Percentiles rank a stretch among this genome's conserved stretches.
Evolutionary conservation across 768 basidiomycete genomes (phyloP).

Genomic region (Tulasnella sp.): DNA sequence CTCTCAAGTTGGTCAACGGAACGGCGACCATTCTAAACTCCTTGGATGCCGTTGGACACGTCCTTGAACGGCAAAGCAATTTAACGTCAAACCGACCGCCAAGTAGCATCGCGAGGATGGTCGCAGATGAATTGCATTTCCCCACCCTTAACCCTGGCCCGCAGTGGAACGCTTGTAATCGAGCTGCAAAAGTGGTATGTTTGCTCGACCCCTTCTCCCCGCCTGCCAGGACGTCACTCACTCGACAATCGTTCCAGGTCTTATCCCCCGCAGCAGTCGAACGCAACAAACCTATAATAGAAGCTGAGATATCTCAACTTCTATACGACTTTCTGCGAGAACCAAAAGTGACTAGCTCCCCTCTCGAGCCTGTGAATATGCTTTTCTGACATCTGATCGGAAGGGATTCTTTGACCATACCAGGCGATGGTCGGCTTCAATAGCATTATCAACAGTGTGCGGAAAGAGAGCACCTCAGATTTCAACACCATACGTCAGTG

Average conservation of each 20-base stretch:
- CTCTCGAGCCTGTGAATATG: background rate
- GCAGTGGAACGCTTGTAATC: background rate
- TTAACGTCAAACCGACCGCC: conserved; percentile 31
- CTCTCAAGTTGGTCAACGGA: conserved; percentile 39
- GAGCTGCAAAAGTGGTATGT: background rate
- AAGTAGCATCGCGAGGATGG: conserved; percentile 39
- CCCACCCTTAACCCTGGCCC: background rate
- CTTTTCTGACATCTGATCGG: background rate
- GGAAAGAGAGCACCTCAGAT: background rate
- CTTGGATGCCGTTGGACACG: conserved; percentile 39
- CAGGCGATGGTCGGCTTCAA: conserved; percentile 4
- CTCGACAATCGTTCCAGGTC: background rate
- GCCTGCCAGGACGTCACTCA: background rate
- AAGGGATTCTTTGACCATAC: conserved; percentile 20
- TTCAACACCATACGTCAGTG: background rate
- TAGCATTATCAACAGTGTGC: background rate
- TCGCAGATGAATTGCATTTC: conserved; percentile 41
- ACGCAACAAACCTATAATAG: background rate
- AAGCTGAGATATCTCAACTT: conserved; percentile 17
- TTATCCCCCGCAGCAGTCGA: background rate
- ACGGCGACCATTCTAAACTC: conserved; percentile 41
- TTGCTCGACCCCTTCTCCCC: background rate
- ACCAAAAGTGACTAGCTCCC: background rate
- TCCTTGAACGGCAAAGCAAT: conserved; percentile 42
- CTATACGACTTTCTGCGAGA: background rate